Percentiles rank a stretch among this genome's conserved stretches.
Conservation (phyloP, 164 flowering plant species). For the Vitis cinerea region DNA sequence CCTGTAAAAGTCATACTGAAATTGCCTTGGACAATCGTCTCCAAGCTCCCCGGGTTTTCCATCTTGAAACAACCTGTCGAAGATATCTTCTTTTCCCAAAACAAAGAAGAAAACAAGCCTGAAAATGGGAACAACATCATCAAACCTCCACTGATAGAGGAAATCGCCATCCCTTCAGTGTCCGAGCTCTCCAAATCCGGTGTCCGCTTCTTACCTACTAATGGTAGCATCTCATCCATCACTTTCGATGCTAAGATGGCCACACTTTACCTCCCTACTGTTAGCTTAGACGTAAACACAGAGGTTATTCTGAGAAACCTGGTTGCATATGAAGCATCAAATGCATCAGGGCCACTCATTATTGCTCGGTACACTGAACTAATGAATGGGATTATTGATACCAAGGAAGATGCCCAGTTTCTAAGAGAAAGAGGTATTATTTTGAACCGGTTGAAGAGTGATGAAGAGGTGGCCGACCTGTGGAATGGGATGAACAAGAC, state of each 20-base stretch:
- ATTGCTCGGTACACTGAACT: conserved; percentile 67
- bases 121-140: neutral
- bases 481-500: conserved; percentile 7
- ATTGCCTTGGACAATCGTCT: conserved; percentile 33
- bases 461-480: conserved; percentile 21
- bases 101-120: no score
- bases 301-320: conserved; percentile 61
- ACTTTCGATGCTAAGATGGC: conserved; percentile 28
- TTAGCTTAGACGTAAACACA: conserved; percentile 42
- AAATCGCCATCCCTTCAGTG: conserved; percentile 53
- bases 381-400: conserved; percentile 67
- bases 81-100: conserved; percentile 2
- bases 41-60: conserved; percentile 28
- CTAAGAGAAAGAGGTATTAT: conserved; percentile 22
- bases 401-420: conserved; percentile 23
- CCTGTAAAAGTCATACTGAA: conserved; percentile 21
- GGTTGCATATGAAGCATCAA: conserved; percentile 65
- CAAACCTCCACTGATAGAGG: conserved; percentile 44
- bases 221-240: conserved; percentile 28
- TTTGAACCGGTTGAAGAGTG: conserved; percentile 24
- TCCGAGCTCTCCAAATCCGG: conserved; percentile 34
- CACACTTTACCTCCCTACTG: conserved; percentile 37
- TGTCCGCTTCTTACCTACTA: conserved; percentile 26
- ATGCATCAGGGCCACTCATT: conserved; percentile 40
- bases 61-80: conserved; percentile 22